Evolutionary conservation across 2,329 filamentous ascomycete genomes (phyloP), one percentile per base, ranked within the genome.

Genomic region (Colletotrichum eremochloae): DNA sequence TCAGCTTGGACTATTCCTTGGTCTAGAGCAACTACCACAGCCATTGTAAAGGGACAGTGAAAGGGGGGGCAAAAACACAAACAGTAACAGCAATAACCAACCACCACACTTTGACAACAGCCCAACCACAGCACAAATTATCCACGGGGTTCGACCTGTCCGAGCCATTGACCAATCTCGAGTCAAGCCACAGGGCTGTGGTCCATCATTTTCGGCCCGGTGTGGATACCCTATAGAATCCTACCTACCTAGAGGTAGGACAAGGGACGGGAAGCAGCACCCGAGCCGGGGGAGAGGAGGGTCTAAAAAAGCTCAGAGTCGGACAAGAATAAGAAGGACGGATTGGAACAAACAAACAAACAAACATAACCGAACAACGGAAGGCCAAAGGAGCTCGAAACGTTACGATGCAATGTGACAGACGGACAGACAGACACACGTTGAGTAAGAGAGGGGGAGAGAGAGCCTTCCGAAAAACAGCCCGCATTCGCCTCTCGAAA

Each of bases 91-190:
- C 11, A 60, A 46, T 8, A 24, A 24, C 24, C 24, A 24, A 14
- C 12, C 15, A 31, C 50, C 50, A 14, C 33, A 15, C 38, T 38
- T 36, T 38, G 53, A 38, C 46, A 24, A n/a, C 31, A 36, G 33
- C 29, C 9, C 18, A 44, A 29, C 9, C 18, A 38, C 24, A 14
- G 29, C 18, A 44, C 36, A 58, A 46, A 42, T 38, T 58, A 58
- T 58, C 69, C 65, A 66, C 64, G 69, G 66, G 15, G 15, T 33
- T 36, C 36, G 33, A 48, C 36, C 58, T 33, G 46, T 36, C 55
- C 69, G 38, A 20, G 60, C 31, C 33, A 72, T 61, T 72, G 69
- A 33, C 60, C 69, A 72, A 72, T 65, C 46, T 38, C 46, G 44
- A 38, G 33, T 38, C 46, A 52, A 38, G 33, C 40, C 61, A 44